Evolutionary conservation across 2,329 filamentous ascomycete species (phyloP).

Genomic region (Exophiala lecanii-corni): DNA sequence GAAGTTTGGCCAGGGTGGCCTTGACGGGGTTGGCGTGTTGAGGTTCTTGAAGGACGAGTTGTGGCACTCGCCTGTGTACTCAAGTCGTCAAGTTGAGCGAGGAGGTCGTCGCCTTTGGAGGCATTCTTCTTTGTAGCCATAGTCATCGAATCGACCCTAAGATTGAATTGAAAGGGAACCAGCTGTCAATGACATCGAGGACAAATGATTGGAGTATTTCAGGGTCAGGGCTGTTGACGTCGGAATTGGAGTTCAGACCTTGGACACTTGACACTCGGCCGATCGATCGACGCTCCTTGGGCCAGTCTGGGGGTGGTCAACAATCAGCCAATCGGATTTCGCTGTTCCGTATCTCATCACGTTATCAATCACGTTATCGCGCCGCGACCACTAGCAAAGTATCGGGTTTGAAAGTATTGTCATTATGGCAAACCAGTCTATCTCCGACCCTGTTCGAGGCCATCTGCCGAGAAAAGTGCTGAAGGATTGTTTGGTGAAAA

Average conservation of each 20-base stretch:
- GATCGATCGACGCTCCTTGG: too few species aligned
- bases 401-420: too few species aligned
- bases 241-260: background rate
- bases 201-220: background rate
- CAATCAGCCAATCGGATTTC: background rate
- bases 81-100: conserved; percentile 48
- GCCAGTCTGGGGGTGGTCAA: too few species aligned
- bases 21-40: conserved; percentile 21
- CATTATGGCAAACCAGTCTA: too few species aligned
- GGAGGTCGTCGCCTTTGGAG: conserved; percentile 45
- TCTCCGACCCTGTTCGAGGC: too few species aligned
- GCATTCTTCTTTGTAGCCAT: conserved; percentile 31
- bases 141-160: conserved; percentile 11
- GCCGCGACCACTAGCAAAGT: background rate
- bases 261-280: background rate
- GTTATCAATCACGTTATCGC: background rate
- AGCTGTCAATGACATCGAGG: background rate
- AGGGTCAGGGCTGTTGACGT: background rate
- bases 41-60: conserved; percentile 31
- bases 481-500: too few species aligned
- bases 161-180: too few species aligned
- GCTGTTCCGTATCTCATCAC: background rate
- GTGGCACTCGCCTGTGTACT: conserved; percentile 34
- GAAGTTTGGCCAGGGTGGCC: conserved; percentile 22
- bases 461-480: too few species aligned